Conservation (phyloP, 2,329 filamentous ascomycete genomes). For the Phaeosphaeriaceae sp. region DNA sequence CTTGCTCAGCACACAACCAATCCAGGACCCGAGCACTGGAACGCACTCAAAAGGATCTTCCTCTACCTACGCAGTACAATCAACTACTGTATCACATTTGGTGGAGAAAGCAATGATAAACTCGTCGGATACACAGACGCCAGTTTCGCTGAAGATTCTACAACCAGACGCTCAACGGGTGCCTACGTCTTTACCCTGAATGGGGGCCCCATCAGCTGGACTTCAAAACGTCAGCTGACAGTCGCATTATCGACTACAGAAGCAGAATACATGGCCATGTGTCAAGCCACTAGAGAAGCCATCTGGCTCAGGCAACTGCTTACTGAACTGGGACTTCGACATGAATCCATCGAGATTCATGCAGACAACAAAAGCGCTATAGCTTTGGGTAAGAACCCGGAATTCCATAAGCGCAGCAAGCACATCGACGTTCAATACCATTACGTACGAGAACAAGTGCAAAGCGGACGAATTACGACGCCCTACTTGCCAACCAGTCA, state of each 20-base stretch:
- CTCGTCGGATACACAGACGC: constrained; percentile 25
- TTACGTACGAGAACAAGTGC: too few relatives aligned
- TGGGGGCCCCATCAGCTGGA: constrained; percentile 25
- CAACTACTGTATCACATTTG: constrained; percentile 9
- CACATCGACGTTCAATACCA: too few relatives aligned
- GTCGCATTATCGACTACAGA: constrained; percentile 26
- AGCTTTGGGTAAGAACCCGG: constrained; percentile 11
- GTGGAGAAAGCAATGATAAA: constrained; percentile 3
- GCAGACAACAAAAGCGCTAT: constrained; percentile 18
- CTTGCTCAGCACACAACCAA: constrained; percentile 17
- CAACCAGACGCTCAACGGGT: constrained; percentile 18
- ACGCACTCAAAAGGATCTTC: constrained; percentile 3
- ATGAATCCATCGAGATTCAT: constrained; percentile 7
- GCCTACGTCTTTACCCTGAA: constrained; percentile 28
- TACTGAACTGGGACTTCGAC: constrained; percentile 3
- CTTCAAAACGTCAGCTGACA: constrained; percentile 19
- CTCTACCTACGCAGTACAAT: constrained; percentile 10
- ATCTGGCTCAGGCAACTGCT: constrained; percentile 20
- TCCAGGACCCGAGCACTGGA: constrained; percentile 12
- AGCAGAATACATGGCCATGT: constrained; percentile 27
- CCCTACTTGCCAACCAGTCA: too few relatives aligned
- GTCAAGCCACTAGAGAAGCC: constrained; percentile 25
- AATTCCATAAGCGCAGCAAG: too few relatives aligned
- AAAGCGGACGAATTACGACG: too few relatives aligned
- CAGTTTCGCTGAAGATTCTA: constrained; percentile 19